These are phyloP conservation scores for Zizania palustris DNA, from an alignment of 202 grass and related monocot species.

Conservation along the genomic window DNA sequence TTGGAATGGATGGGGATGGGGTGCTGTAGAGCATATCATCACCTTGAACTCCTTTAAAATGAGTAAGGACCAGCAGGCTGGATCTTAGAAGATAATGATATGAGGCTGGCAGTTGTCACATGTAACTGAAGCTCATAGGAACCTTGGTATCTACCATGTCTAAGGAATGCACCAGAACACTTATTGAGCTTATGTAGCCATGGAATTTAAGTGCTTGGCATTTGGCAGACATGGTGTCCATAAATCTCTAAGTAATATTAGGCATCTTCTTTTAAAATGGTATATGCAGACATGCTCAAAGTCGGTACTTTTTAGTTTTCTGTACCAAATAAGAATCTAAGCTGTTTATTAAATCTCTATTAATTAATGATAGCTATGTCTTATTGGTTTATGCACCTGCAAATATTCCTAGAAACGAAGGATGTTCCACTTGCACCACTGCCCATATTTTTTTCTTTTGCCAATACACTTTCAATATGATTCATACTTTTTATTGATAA, in stretches of 20 bases:
- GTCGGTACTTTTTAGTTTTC: neutral
- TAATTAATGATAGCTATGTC: neutral
- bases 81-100: too few relatives aligned
- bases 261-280: neutral
- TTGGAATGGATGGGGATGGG: too few relatives aligned
- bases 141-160: too few relatives aligned
- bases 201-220: too few relatives aligned
- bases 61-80: too few relatives aligned
- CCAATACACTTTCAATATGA: neutral
- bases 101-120: too few relatives aligned
- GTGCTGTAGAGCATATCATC: too few relatives aligned
- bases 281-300: neutral
- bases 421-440: neutral
- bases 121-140: too few relatives aligned
- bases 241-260: neutral
- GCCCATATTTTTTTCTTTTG: neutral
- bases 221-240: too few relatives aligned
- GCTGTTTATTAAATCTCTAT: neutral
- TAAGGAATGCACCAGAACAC: too few relatives aligned
- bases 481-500: neutral
- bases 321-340: neutral
- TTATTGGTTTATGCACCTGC: neutral
- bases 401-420: neutral
- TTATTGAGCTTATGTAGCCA: too few relatives aligned
- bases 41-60: too few relatives aligned